Evolutionary conservation across 2,329 filamentous ascomycete genomes (phyloP).

Genomic region (Diaporthe ampelina): DNA sequence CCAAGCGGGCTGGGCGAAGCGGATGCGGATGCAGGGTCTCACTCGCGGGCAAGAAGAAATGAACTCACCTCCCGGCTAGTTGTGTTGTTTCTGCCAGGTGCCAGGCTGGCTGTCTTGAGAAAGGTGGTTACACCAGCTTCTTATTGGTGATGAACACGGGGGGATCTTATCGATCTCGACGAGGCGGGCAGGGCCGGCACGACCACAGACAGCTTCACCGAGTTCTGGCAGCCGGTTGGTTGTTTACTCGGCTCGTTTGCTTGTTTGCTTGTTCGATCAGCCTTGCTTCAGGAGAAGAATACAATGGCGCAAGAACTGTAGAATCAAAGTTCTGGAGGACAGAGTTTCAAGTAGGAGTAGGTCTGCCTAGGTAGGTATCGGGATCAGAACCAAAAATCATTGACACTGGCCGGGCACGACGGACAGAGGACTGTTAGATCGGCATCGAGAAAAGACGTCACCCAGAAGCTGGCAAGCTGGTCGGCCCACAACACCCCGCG

Average conservation of each 20-base stretch:
- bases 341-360: neutral
- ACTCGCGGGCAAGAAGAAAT: neutral
- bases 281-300: neutral
- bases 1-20: conserved; percentile 17
- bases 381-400: neutral
- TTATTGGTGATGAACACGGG: conserved; percentile 9
- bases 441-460: conserved; percentile 19
- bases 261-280: neutral
- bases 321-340: neutral
- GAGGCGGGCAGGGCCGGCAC: neutral
- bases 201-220: neutral
- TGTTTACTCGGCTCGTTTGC: neutral
- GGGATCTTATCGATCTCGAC: conserved; percentile 23
- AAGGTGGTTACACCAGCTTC: conserved; percentile 25
- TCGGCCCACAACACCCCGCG: conserved; percentile 14
- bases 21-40: conserved; percentile 19
- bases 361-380: neutral
- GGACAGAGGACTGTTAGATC: conserved; percentile 11
- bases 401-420: neutral
- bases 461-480: conserved; percentile 1
- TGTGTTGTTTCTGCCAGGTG: too few species aligned
- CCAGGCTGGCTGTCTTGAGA: neutral
- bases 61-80: conserved; percentile 26
- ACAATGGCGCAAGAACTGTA: neutral
- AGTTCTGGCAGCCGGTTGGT: neutral